A percentile compares a stretch with the other conserved stretches of the same genome.
Evolutionary conservation across 257 asterid genomes (phyloP).

Genomic region (Capsicum chinense): DNA sequence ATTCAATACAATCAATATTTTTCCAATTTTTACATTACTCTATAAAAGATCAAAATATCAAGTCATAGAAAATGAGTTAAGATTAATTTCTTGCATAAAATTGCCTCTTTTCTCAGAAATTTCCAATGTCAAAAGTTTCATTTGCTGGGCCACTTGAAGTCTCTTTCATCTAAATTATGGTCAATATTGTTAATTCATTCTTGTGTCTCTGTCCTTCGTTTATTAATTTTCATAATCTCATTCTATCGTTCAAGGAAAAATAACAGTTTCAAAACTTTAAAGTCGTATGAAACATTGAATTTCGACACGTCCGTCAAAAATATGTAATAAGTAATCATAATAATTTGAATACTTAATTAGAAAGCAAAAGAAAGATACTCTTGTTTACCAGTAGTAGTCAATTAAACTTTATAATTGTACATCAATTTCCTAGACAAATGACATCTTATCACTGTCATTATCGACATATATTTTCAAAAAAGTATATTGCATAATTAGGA

Average conservation of each 20-base stretch:
- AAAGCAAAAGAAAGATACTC: neutral
- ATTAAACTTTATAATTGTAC: neutral
- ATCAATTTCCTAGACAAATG: neutral
- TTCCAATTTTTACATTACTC: too few relatives aligned
- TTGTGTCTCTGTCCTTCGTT: constrained; percentile 6
- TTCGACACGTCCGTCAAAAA: neutral
- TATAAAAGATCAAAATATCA: too few relatives aligned
- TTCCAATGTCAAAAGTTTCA: constrained; percentile 5
- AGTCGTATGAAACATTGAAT: constrained; percentile 17
- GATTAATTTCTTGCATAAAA: too few relatives aligned
- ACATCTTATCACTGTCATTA: neutral
- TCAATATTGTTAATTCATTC: constrained; percentile 7
- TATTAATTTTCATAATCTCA: neutral
- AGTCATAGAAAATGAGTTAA: too few relatives aligned
- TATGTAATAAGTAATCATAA: neutral
- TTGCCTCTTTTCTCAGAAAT: neutral
- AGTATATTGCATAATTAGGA: neutral
- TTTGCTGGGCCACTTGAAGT: neutral
- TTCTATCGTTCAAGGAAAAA: neutral
- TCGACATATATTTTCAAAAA: neutral
- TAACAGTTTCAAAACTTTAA: neutral
- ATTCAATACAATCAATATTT: too few relatives aligned
- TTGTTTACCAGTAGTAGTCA: neutral
- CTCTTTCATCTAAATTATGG: constrained; percentile 9
- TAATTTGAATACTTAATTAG: neutral